Conservation (phyloP, 805 yeast genomes). For the Citeromyces matritensis region DNA sequence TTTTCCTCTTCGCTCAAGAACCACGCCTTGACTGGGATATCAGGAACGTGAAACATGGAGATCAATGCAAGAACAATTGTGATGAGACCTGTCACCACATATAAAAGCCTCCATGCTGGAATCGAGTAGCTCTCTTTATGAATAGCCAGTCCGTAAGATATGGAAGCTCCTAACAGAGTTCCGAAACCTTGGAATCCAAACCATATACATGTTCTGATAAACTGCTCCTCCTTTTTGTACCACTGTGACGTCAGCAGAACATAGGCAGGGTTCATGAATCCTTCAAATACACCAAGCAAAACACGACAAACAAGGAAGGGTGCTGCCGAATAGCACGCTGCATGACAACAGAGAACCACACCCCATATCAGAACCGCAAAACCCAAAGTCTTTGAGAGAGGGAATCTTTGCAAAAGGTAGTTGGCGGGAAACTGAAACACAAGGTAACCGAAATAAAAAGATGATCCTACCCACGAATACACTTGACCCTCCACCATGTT, state of each 20-base stretch:
- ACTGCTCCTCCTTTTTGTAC: slow-evolving; percentile 17
- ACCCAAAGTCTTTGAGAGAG: slow-evolving; percentile 19
- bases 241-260: slow-evolving; percentile 19
- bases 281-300: slow-evolving; percentile 28
- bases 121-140: slow-evolving; percentile 21
- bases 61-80: slow-evolving; percentile 33
- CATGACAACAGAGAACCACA: slow-evolving; percentile 25
- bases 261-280: slow-evolving; percentile 17
- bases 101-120: slow-evolving; percentile 38
- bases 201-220: slow-evolving; percentile 15
- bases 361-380: slow-evolving; percentile 29
- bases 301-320: slow-evolving; percentile 32
- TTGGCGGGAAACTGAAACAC: slow-evolving; percentile 37
- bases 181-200: slow-evolving; percentile 14
- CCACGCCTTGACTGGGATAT: slow-evolving; percentile 26
- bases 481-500: slow-evolving; percentile 21
- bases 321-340: slow-evolving; percentile 26
- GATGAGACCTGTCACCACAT: slow-evolving; percentile 38
- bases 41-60: slow-evolving; percentile 30
- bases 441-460: slow-evolving; percentile 51
- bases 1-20: slow-evolving; percentile 23
- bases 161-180: slow-evolving; percentile 14
- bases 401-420: slow-evolving; percentile 16
- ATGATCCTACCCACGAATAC: slow-evolving; percentile 43
- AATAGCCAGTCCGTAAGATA: slow-evolving; percentile 16